Percentiles rank a stretch among this genome's conserved stretches.
Conservation (phyloP, 2,329 filamentous ascomycete species). For the Hypoxylon sp. region DNA sequence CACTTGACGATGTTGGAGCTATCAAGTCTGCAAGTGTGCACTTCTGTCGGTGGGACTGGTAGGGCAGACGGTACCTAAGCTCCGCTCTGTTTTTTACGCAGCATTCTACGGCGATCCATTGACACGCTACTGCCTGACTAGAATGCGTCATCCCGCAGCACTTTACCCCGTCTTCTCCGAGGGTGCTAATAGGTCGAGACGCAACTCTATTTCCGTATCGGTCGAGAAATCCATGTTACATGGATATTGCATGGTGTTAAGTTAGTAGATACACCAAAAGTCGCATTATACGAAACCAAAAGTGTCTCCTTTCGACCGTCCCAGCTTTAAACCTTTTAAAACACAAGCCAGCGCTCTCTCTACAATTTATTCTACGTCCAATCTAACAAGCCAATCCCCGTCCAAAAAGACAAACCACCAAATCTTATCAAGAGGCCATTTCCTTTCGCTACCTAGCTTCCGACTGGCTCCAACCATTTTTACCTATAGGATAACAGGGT, state of each 20-base stretch:
- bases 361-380: background rate
- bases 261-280: conserved; percentile 1
- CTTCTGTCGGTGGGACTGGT: conserved; percentile 1
- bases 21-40: conserved; percentile 5
- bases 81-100: background rate
- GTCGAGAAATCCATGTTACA: conserved; percentile 3
- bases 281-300: conserved; percentile 16
- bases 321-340: background rate
- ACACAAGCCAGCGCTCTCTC: background rate
- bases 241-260: background rate
- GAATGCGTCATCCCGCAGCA: conserved; percentile 38
- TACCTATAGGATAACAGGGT: background rate
- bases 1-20: conserved; percentile 33
- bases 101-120: conserved; percentile 25
- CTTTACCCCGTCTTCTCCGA: conserved; percentile 3
- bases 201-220: background rate
- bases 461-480: background rate
- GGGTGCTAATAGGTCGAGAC: background rate
- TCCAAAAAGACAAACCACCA: background rate
- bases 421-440: background rate
- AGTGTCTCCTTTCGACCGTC: background rate
- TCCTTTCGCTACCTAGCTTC: background rate
- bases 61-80: background rate
- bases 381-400: background rate
- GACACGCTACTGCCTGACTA: conserved; percentile 9